Evolutionary conservation across 345 rosid species (phyloP).

Genomic region (Erucastrum elatum): DNA sequence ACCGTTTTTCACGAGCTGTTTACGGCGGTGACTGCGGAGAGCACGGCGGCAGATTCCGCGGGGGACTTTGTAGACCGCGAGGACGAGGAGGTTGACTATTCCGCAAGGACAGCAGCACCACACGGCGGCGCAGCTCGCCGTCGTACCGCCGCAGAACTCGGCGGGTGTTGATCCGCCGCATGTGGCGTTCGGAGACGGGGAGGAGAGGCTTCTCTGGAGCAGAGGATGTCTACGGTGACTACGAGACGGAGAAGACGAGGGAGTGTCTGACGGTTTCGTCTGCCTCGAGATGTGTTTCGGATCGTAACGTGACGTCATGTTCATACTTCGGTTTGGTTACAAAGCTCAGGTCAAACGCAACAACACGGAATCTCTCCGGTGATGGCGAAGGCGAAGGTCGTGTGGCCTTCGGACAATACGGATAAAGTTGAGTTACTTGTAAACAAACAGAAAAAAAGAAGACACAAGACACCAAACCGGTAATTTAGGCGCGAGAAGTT

Average conservation of each 20-base stretch:
- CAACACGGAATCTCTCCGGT: conserved; percentile 12
- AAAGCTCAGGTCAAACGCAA: conserved; percentile 19
- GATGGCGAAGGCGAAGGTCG: conserved; percentile 24
- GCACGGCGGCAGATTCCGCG: conserved; percentile 57
- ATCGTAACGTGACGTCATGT: conserved; percentile 33
- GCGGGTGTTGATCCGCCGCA: conserved; percentile 40
- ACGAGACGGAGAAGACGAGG: conserved; percentile 39
- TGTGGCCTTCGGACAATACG: not conserved
- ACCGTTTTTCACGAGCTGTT: conserved; percentile 38
- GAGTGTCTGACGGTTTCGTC: conserved; percentile 30
- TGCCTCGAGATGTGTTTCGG: conserved; percentile 30
- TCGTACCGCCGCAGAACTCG: conserved; percentile 52
- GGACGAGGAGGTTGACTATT: conserved; percentile 49
- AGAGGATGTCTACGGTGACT: conserved; percentile 40
- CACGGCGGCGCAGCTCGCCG: conserved; percentile 75
- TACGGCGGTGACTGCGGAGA: conserved; percentile 40
- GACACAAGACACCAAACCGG: not conserved
- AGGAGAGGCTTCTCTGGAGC: conserved; percentile 28
- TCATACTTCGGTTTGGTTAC: conserved; percentile 15
- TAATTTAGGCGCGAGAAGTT: conserved; percentile 18
- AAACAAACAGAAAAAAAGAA: not conserved
- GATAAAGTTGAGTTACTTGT: not conserved
- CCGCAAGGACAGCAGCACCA: conserved; percentile 76
- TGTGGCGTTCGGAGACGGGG: conserved; percentile 5
- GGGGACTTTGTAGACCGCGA: conserved; percentile 63